Base-by-base conservation (phyloP, 2,329 filamentous ascomycete species). In the Nemania sp. region DNA sequence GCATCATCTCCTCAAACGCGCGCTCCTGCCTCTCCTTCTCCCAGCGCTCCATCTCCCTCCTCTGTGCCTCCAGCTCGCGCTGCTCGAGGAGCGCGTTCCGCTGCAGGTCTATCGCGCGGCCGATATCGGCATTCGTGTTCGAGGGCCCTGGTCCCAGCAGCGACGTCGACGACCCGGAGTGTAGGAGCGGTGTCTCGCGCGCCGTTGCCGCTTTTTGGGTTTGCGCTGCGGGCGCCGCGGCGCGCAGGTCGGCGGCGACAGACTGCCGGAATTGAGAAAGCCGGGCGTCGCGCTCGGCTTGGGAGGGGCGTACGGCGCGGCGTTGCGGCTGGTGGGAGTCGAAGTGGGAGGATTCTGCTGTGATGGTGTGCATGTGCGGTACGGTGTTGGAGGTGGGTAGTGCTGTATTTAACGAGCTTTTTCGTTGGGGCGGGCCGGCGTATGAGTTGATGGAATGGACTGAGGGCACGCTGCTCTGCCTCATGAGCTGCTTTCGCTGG, bases 1-100 rank as follows among this genome's bases (percentile, higher is more conserved):
- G 86, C 92, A 97, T 96, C 71, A 88, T 86, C 78, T 91, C 88
- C 71, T 93, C 91, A 74, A 93, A 89, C 43, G 85, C 85, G 57
- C 86, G 86, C 15, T 92, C 89, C 5, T 85, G 83, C 62, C 87
- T 83, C 70, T 88, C 85, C 71, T 86, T 87, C 56, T 87, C 87
- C 49, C 83, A 80, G 63, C 85, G 84, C 73, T 89, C 86, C 74
- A 86, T 82, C 76, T 90, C 87, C 60, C 85, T 85, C 59, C 85
- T 84, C 75, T 87, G 84, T 60, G 88, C 85, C 75, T 89, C 88
- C 32, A 88, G 88, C 71, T 90, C 88, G 71, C 86, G 87, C 72
- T 91, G 89, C 41, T 84, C 82, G 75, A 92, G 82, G 76, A 93
- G 81, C 47, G 83, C 78, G 72, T 78, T 86, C 64, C 87, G 82